Percentiles rank a stretch among this genome's conserved stretches.
Evolutionary conservation across 352 stramenopile species (phyloP).

Genomic region (Albugo candida): DNA sequence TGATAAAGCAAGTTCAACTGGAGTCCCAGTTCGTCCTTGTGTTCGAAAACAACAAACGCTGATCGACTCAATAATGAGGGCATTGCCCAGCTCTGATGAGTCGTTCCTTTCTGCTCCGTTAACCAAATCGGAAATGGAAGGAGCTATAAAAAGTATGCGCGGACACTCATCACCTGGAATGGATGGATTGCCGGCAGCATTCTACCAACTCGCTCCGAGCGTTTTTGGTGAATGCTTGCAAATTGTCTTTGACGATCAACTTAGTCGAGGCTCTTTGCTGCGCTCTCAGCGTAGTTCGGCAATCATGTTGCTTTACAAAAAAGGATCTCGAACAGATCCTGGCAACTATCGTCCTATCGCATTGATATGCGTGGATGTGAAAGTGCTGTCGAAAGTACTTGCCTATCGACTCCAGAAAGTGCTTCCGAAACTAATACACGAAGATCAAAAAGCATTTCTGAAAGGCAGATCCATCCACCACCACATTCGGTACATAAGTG

Average conservation of each 20-base stretch:
- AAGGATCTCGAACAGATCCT: constrained; percentile 1
- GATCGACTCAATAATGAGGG: background rate
- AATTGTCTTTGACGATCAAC: constrained; percentile 10
- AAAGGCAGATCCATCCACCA: constrained; percentile 4
- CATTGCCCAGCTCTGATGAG: background rate
- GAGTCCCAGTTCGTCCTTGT: background rate
- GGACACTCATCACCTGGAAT: too few relatives aligned
- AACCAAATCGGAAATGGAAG: too few relatives aligned
- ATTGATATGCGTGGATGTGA: constrained; percentile 14
- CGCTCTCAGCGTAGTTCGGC: constrained; percentile 6
- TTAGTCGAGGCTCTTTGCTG: constrained; percentile 6
- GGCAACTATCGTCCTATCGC: background rate
- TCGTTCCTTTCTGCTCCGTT: too few relatives aligned
- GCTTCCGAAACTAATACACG: constrained; percentile 4
- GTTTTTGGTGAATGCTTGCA: constrained; percentile 9
- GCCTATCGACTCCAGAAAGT: background rate
- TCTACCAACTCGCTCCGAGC: constrained; percentile 11
- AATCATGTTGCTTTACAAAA: constrained; percentile 11
- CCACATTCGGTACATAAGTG: constrained; percentile 6
- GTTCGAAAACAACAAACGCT: background rate
- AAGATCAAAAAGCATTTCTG: constrained; percentile 4
- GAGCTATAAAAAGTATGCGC: too few relatives aligned
- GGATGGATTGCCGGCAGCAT: constrained; percentile 7
- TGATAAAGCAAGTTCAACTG: constrained; percentile 1
- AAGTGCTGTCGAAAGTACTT: constrained; percentile 8